phyloP scores from a whole-genome alignment of 2,329 filamentous ascomycete species.

The Neopestalotiopsis sp. region DNA sequence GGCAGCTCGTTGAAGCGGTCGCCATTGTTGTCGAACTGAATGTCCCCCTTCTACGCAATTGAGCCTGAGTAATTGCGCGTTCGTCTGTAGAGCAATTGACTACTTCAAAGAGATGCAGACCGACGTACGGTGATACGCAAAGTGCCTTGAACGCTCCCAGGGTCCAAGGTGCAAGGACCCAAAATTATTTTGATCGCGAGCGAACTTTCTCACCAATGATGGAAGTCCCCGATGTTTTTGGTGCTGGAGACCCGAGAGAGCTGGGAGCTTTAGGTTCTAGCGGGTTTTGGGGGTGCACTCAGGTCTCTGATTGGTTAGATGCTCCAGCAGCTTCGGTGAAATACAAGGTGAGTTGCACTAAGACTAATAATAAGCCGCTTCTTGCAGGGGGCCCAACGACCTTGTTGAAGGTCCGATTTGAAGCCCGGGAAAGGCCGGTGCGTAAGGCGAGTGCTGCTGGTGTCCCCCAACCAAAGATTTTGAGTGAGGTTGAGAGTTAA shows the following conservation, averaged over 20 bases:
- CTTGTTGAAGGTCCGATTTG: constrained; percentile 14
- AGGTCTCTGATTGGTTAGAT: not conserved
- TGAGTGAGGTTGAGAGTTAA: not conserved
- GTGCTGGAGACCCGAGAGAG: not conserved
- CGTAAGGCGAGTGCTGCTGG: not conserved
- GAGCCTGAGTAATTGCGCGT: not conserved
- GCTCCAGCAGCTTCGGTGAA: not conserved
- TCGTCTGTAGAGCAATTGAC: not conserved
- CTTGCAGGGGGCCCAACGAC: not conserved
- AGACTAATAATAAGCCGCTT: not conserved
- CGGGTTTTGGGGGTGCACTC: not conserved
- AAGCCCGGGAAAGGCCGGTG: constrained; percentile 14
- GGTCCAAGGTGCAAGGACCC: not conserved
- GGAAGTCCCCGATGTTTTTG: not conserved
- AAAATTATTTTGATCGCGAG: not conserved
- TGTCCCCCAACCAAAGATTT: constrained; percentile 18
- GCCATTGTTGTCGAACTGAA: constrained; percentile 28
- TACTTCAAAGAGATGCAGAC: not conserved
- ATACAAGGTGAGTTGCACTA: not conserved
- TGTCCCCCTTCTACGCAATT: not conserved
- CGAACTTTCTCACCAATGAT: not conserved
- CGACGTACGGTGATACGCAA: not conserved
- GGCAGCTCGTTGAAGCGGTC: constrained; percentile 28
- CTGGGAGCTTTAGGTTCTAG: not conserved
- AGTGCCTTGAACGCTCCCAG: not conserved